Conservation (phyloP, 345 rosid species). For the Alliaria petiolata region DNA sequence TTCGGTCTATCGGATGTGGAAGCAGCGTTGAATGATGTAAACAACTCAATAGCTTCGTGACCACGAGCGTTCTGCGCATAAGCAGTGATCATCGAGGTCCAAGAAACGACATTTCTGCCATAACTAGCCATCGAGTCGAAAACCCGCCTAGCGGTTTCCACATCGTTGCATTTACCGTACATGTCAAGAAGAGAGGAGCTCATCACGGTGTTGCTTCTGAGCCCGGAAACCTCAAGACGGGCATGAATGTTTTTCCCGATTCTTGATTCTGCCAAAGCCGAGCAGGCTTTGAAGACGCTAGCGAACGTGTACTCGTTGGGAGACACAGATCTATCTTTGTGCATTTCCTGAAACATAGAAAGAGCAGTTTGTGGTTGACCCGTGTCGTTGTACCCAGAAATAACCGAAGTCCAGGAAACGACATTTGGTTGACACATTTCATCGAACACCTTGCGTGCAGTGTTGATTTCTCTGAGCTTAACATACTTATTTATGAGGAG, state of each 20-base stretch:
- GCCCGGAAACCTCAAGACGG: conserved; percentile 47
- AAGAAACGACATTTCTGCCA: conserved; percentile 59
- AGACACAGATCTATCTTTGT: conserved; percentile 20
- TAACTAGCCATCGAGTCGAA: conserved; percentile 47
- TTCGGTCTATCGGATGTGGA: conserved; percentile 35
- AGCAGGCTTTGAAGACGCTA: conserved; percentile 59
- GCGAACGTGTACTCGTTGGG: conserved; percentile 67
- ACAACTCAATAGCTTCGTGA: conserved; percentile 55
- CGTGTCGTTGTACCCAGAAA: conserved; percentile 43
- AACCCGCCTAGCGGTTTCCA: conserved; percentile 57
- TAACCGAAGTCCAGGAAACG: conserved; percentile 71
- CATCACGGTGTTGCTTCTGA: conserved; percentile 47
- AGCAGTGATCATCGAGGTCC: conserved; percentile 74
- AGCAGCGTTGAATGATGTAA: conserved; percentile 41
- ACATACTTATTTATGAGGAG: conserved; percentile 47
- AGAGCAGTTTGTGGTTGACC: conserved; percentile 37
- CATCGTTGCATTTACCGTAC: conserved; percentile 87
- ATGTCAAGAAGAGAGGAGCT: conserved; percentile 77
- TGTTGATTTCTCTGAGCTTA: conserved; percentile 15
- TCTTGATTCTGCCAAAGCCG: conserved; percentile 42
- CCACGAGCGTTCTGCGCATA: conserved; percentile 73
- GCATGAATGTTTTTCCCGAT: conserved; percentile 57
- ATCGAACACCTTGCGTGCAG: conserved; percentile 49
- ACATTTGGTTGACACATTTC: conserved; percentile 76
- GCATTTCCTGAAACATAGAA: conserved; percentile 41